Base-by-base conservation (phyloP, 140 eudicot genomes). In the Bidens hawaiensis region DNA sequence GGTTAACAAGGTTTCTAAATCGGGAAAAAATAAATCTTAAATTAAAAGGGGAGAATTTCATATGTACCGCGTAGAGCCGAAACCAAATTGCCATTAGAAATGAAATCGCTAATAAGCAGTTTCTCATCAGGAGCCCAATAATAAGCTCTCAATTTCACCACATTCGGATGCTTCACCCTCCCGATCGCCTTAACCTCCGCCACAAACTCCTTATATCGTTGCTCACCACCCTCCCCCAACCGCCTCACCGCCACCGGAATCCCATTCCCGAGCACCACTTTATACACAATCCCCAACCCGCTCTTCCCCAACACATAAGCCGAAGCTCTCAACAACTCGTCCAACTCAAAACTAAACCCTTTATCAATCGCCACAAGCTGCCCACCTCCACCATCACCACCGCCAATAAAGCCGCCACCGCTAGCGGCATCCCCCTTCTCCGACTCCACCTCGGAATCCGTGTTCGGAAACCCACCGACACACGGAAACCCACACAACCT, bases 111-210 rank as follows among this genome's bases (percentile, higher is more conserved):
- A 11, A 93, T 85, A 22, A 93, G 78, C 50, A 93, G 85, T 72
- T 93, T 93, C 60, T 93, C 99, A 63, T 93, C 99, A 7, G 89
- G 94, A n/a, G 96, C 99, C 99, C 99, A 93, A 65, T 93, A 93
- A 79, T 93, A 87, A 51, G 96, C 99, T 62, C 99, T 70, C 78
- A 93, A 64, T 73, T 78, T 93, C 49, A 93, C 99, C 65, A 93
- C 80, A 81, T 93, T 93, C 3, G 96, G 99, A 79, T 93, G 96
- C 55, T 85, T 88, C 4, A 93, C 86, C 75, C 75, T 79, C 64
- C 89, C 96, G 17, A 88, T 87, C 6, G 95, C 87, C 67, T 88
- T 95, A 72, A 88, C 82, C 85, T 93, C 99, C 23, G 94, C 75
- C 38, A 76, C 84, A 36, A 93, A 93, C 85, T 93, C 99, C 81